phyloP scores from a whole-genome alignment of 805 yeast species.

The Suhomyces vadensis region DNA sequence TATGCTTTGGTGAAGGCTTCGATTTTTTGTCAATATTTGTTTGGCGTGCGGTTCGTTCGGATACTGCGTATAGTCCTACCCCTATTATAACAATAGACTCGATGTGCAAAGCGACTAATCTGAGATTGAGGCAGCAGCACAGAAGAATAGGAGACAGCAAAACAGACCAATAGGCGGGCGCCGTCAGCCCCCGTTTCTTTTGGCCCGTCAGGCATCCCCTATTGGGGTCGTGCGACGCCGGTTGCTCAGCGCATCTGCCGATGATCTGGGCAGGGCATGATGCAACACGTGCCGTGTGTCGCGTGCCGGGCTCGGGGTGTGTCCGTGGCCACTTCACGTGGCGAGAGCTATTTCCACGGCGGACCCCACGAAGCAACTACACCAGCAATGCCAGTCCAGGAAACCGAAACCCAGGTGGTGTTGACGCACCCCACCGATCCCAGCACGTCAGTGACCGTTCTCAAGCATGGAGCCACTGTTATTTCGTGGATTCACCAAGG shows the following conservation, averaged over 20 bases:
- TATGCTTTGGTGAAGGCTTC: no score
- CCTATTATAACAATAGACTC: background rate
- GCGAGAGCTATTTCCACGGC: background rate
- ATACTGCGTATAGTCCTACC: background rate
- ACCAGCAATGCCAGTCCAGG: constrained; percentile 60
- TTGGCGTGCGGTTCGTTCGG: background rate
- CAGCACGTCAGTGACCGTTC: constrained; percentile 60
- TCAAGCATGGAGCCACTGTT: constrained; percentile 88
- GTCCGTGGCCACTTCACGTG: background rate
- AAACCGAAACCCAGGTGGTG: constrained; percentile 61
- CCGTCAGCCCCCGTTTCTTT: no score
- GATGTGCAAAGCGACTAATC: no score
- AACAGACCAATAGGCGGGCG: no score
- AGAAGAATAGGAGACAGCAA: no score
- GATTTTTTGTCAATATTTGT: background rate
- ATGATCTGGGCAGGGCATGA: no score
- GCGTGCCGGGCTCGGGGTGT: background rate
- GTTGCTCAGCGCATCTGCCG: no score
- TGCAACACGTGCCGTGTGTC: constrained; percentile 1
- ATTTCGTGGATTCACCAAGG: constrained; percentile 73
- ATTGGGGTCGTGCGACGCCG: no score
- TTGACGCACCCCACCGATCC: constrained; percentile 55
- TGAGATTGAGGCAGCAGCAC: no score
- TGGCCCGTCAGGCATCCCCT: no score
- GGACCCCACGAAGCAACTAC: no score